Conservation (phyloP, 2,329 filamentous ascomycete species). For the Ilyonectria robusta region DNA sequence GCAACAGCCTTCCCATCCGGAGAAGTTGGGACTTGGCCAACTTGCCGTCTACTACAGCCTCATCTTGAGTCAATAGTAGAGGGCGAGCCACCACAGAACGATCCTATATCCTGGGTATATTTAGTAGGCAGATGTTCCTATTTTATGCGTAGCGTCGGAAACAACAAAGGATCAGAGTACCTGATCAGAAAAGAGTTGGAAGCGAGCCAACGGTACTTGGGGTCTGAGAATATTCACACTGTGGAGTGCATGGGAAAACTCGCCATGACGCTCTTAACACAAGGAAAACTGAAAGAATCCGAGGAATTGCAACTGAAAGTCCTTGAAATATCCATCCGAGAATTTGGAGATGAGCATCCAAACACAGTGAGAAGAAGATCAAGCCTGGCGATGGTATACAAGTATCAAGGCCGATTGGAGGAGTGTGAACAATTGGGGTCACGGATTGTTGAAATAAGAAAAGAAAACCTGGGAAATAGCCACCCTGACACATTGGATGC, state of each 20-base stretch:
- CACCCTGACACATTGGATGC: not conserved
- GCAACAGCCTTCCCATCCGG: not conserved
- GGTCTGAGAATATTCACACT: not conserved
- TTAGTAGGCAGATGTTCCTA: not conserved
- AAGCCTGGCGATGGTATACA: not conserved
- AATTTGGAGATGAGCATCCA: not conserved
- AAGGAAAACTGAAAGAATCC: not conserved
- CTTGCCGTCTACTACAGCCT: not conserved
- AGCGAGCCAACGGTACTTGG: not conserved
- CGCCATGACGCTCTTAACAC: not conserved
- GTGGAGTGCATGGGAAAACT: not conserved
- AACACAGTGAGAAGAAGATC: not conserved
- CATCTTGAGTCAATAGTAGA: not conserved
- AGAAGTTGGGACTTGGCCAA: not conserved
- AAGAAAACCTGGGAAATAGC: not conserved
- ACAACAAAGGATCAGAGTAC: not conserved
- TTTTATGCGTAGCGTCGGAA: not conserved
- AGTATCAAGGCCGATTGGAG: not conserved
- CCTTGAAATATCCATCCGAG: not conserved
- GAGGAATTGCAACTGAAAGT: not conserved
- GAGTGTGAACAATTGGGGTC: not conserved
- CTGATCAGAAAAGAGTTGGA: not conserved
- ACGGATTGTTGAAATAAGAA: not conserved
- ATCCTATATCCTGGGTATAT: not conserved
- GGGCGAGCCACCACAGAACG: not conserved